These are phyloP conservation scores for Sindora glabra DNA, from an alignment of 306 rosid species.

Conservation along the genomic window DNA sequence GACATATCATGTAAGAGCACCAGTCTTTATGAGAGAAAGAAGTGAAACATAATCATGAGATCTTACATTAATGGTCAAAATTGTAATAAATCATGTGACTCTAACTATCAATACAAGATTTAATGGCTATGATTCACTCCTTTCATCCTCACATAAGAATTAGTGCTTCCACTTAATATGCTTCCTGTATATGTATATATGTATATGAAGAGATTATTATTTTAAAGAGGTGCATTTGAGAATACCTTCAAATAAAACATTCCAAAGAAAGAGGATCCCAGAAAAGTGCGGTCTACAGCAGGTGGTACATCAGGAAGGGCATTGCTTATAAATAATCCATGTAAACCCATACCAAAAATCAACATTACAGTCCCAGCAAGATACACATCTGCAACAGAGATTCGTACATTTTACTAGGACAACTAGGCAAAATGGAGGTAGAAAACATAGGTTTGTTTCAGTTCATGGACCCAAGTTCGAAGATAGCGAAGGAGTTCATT, in stretches of 20 bases:
- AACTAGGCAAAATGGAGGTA: slow-evolving; percentile 1
- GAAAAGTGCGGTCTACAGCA: slow-evolving; percentile 57
- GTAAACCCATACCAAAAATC: slow-evolving; percentile 90
- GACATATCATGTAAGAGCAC: no score
- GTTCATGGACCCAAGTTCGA: background rate
- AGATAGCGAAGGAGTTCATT: background rate
- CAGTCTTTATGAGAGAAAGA: no score
- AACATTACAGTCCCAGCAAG: slow-evolving; percentile 98
- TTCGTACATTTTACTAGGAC: slow-evolving; percentile 4
- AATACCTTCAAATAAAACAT: slow-evolving; percentile 92
- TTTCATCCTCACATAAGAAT: no score
- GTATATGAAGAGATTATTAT: background rate
- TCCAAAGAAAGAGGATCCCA: slow-evolving; percentile 83
- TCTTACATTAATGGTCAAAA: no score
- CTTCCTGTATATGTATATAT: no score
- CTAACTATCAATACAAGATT: no score
- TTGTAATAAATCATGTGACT: no score
- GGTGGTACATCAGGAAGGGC: slow-evolving; percentile 47
- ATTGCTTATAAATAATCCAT: slow-evolving; percentile 82
- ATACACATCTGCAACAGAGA: slow-evolving; percentile 74
- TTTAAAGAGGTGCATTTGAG: background rate
- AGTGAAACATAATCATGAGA: no score
- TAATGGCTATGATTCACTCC: no score
- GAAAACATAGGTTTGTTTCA: background rate
- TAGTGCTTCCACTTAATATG: no score